Base-by-base conservation (phyloP, 106 monocot genomes). In the Dioscorea zingiberensis region DNA sequence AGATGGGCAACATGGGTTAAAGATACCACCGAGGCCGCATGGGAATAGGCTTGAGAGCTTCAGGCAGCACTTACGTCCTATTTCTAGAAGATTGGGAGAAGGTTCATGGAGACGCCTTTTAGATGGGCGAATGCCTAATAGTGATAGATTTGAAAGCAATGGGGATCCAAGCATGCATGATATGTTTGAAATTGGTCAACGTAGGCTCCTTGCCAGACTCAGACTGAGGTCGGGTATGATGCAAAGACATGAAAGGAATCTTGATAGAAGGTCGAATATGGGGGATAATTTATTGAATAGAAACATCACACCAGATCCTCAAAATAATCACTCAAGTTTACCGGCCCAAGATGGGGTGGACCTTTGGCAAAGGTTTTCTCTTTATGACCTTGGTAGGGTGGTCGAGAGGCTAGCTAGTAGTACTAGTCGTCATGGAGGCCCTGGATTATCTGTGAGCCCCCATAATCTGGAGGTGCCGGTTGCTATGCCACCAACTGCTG, bases 171-270 rank as follows among this genome's bases (percentile, higher is more conserved):
- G 30, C 3, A 38, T 73, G 38, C 78, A 70, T 65, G 87, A 79
- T 26, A 46, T 80, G 23, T 55, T 76, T 44, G 76, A 80, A 63
- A 67, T 47, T 32, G 83, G 60, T 7, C 83, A 75, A 2, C 70
- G 67, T 16, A 71, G 80, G 44, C 71, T 65, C 62, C 25, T 81
- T 13, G 77, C 83, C 46, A 74, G 93, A 53, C 23, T 81, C 46
- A 74, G 93, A 53, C 23, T 81, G 55, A 77, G 88, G 56, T 74
- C 83, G 15, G 67, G 88, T 60, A 77, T 80, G 58, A 24, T 76
- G 25, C 73, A 60, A 14, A 69, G 82, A 58, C 71, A 65, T 47
- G 75, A 68, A 17, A 66, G 25, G 12, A 74, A 47, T 76, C n/a
- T 63, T 21, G 73, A 69, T 44, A 38, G 28, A 25, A 62, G 55